Conservation (phyloP, 2,329 filamentous ascomycete genomes). For the Balansia obtecta region DNA sequence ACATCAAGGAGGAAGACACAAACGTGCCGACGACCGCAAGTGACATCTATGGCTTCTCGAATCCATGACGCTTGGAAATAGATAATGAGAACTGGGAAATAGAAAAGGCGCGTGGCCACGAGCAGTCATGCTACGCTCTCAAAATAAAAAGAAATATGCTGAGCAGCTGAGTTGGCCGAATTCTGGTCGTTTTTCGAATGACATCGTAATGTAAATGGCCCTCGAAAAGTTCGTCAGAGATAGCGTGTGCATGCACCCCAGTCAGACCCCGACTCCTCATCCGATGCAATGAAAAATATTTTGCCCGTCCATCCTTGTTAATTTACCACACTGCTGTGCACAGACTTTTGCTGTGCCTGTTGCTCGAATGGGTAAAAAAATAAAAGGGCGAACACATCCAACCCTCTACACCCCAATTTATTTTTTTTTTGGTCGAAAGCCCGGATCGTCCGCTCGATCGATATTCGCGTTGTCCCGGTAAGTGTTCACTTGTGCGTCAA, state of each 20-base stretch:
- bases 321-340: constrained; percentile 1
- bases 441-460: constrained; percentile 1
- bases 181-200: constrained; percentile 3
- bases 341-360: constrained; percentile 4
- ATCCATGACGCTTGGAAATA: not conserved
- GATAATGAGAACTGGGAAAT: not conserved
- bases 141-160: constrained; percentile 1
- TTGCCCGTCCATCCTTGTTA: constrained; percentile 10
- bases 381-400: not conserved
- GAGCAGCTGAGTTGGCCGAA: constrained; percentile 4
- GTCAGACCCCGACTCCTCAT: constrained; percentile 26
- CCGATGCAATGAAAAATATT: constrained; percentile 23
- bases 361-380: constrained; percentile 1
- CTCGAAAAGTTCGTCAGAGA: constrained; percentile 6
- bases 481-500: not conserved
- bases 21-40: not conserved
- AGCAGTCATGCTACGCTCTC: constrained; percentile 3
- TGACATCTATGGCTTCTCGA: not conserved
- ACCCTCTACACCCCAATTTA: constrained; percentile 3
- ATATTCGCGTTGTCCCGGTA: not conserved
- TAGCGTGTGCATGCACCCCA: constrained; percentile 14
- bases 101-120: constrained; percentile 1
- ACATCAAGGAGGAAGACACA: not conserved
- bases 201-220: constrained; percentile 5
- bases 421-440: not conserved